Percentiles rank a stretch among this genome's conserved stretches.
phyloP scores from a whole-genome alignment of 768 basidiomycete species.

The Lyophyllum decastes region DNA sequence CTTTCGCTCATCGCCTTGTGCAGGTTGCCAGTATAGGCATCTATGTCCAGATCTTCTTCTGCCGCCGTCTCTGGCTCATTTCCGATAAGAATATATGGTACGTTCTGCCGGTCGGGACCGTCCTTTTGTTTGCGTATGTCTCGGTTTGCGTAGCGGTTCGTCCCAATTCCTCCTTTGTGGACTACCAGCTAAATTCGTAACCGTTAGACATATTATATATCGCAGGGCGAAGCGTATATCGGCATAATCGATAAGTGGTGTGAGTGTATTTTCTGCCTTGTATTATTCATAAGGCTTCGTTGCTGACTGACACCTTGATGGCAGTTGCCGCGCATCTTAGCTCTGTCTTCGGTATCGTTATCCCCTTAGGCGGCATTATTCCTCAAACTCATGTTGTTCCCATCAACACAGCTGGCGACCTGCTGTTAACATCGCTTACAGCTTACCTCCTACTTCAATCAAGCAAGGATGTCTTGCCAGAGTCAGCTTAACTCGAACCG shows the following conservation, averaged over 20 bases:
- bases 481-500: slow-evolving; percentile 15
- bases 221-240: slow-evolving; percentile 11
- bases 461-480: slow-evolving; percentile 27
- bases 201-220: slow-evolving; percentile 31
- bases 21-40: slow-evolving; percentile 32
- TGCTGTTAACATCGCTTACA: slow-evolving; percentile 24
- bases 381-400: neutral
- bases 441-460: slow-evolving; percentile 30
- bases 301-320: too few relatives aligned
- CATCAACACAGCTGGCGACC: slow-evolving; percentile 26
- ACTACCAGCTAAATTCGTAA: neutral
- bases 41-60: slow-evolving; percentile 35
- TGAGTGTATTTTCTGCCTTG: slow-evolving; percentile 26
- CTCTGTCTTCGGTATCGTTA: slow-evolving; percentile 24
- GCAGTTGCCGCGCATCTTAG: slow-evolving; percentile 30
- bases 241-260: neutral
- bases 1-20: neutral
- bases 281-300: neutral
- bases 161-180: neutral
- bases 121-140: slow-evolving; percentile 29
- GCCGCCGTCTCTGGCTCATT: slow-evolving; percentile 29
- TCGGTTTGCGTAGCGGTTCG: slow-evolving; percentile 28
- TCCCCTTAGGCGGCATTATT: neutral
- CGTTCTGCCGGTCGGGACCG: slow-evolving; percentile 19
- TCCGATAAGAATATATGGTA: slow-evolving; percentile 23